phyloP scores from a whole-genome alignment of 495 filamentous ascomycete species.

The Parathielavia appendiculata region DNA sequence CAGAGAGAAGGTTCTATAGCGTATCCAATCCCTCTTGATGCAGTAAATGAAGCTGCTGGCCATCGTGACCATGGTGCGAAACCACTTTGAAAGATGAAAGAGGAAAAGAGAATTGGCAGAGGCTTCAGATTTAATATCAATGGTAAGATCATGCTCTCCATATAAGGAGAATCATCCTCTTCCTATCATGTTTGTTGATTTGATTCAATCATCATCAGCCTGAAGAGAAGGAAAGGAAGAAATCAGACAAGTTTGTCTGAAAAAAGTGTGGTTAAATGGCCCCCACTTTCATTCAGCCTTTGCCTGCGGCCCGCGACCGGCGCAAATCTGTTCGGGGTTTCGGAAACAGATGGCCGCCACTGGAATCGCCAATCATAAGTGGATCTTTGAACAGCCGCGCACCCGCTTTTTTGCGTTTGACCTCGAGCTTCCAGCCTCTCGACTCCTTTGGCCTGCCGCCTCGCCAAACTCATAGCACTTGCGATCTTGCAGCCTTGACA shows the following conservation, averaged over 20 bases:
- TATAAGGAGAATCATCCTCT: slow-evolving; percentile 50
- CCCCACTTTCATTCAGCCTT: no score
- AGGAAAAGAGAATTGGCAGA: slow-evolving; percentile 13
- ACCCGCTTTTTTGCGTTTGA: slow-evolving; percentile 17
- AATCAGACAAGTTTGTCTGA: slow-evolving; percentile 3
- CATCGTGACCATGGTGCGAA: neutral
- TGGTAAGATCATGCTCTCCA: slow-evolving; percentile 51
- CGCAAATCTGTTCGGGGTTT: neutral
- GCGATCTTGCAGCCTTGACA: neutral
- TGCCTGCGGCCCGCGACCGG: no score
- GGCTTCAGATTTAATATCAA: slow-evolving; percentile 50
- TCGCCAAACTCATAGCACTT: neutral
- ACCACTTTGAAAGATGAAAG: neutral
- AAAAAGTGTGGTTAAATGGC: slow-evolving; percentile 17
- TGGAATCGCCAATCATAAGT: slow-evolving; percentile 15
- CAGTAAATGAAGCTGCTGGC: no score
- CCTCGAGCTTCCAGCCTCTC: slow-evolving; percentile 17
- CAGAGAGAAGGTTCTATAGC: no score
- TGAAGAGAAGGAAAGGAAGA: slow-evolving; percentile 25
- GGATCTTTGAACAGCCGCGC: neutral
- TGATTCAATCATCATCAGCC: slow-evolving; percentile 53
- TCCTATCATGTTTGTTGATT: slow-evolving; percentile 51
- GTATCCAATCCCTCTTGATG: no score
- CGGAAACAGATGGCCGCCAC: neutral
- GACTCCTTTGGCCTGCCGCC: neutral